Percentiles rank a stretch among this genome's conserved stretches.
Evolutionary conservation across 768 basidiomycete genomes (phyloP).

Genomic region (Kwoniella mangroviensis): DNA sequence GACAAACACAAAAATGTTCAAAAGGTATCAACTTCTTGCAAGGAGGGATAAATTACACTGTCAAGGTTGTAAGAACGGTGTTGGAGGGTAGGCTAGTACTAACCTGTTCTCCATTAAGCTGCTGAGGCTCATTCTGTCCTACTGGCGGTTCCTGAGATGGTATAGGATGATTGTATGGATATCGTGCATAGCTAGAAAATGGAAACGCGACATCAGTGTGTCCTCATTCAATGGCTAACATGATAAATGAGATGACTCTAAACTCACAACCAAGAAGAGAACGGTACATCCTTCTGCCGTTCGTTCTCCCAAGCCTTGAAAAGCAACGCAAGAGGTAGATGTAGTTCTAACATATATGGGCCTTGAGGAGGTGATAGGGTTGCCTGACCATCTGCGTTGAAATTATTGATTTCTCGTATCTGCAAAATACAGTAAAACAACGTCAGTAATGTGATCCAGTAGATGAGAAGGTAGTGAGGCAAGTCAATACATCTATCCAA

Average conservation of each 20-base stretch:
- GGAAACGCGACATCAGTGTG: no score
- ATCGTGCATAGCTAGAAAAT: background rate
- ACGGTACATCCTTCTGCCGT: background rate
- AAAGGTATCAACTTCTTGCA: no score
- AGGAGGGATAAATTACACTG: no score
- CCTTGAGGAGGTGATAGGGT: constrained; percentile 1
- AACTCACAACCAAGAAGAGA: constrained; percentile 8
- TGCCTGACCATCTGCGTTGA: background rate
- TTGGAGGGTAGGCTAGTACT: background rate
- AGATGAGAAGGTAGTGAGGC: no score
- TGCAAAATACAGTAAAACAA: background rate
- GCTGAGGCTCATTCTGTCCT: constrained; percentile 8
- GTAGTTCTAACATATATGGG: constrained; percentile 3
- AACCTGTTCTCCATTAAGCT: constrained; percentile 1
- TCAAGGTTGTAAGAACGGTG: no score
- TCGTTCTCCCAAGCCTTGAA: background rate
- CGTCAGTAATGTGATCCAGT: no score
- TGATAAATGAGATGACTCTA: background rate
- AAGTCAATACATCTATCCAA: no score
- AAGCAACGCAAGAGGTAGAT: background rate
- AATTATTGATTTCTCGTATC: constrained; percentile 6
- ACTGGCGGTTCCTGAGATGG: background rate
- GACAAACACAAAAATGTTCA: background rate
- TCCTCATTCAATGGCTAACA: background rate
- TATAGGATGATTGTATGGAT: constrained; percentile 7